Evolutionary conservation across 352 stramenopile species (phyloP).

Genomic region (Albugo candida): DNA sequence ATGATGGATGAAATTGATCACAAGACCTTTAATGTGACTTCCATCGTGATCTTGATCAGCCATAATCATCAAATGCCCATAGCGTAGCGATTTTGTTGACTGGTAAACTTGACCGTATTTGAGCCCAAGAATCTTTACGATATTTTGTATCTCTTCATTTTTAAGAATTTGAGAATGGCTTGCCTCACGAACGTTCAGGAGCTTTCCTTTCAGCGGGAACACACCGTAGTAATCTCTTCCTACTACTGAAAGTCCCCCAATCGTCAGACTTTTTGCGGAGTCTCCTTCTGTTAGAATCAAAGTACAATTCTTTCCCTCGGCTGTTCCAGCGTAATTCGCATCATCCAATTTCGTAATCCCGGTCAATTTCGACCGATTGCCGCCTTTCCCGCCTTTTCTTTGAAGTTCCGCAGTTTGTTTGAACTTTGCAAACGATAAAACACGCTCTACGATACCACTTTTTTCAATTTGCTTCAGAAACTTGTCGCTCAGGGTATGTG

Average conservation of each 20-base stretch:
- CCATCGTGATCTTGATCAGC: constrained; percentile 98
- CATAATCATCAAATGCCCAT: constrained; percentile 98
- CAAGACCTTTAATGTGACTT: constrained; percentile 97
- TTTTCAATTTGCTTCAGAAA: constrained; percentile 80
- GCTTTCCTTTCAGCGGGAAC: constrained; percentile 94
- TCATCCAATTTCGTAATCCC: constrained; percentile 96
- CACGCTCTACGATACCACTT: constrained; percentile 78
- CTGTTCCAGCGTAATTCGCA: constrained; percentile 87
- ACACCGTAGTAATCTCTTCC: constrained; percentile 93
- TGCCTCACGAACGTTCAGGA: constrained; percentile 98
- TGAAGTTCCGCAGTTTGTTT: constrained; percentile 85
- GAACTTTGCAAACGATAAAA: constrained; percentile 81
- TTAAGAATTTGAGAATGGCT: constrained; percentile 90
- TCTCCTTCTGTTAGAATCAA: constrained; percentile 99
- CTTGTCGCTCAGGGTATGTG: constrained; percentile 68
- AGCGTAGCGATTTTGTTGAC: constrained; percentile 77
- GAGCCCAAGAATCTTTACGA: constrained; percentile 94
- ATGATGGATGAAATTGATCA: constrained; percentile 98
- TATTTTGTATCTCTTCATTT: constrained; percentile 94
- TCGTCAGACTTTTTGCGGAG: constrained; percentile 93
- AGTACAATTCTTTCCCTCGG: constrained; percentile 84
- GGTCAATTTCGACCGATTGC: constrained; percentile 68
- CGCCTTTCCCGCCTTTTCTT: constrained; percentile 54
- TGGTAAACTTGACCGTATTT: constrained; percentile 91
- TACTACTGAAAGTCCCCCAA: constrained; percentile 92